Evolutionary conservation across 192 early-diverging fungal genomes (phyloP), one percentile per base, ranked within the genome.

Genomic region (Diversispora eburnea): DNA sequence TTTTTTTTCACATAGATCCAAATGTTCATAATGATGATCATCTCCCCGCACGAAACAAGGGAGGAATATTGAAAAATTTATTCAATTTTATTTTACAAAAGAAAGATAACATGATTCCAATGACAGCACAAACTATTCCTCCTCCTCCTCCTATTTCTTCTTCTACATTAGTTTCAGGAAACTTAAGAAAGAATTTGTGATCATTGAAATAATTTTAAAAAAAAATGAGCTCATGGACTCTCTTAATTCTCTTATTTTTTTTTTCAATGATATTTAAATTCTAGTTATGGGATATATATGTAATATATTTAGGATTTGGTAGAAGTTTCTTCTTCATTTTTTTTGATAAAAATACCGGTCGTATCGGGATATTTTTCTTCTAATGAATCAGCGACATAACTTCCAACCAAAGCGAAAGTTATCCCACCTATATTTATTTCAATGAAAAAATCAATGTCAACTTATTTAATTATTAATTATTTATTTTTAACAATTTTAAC

Each of bases 81-180:
- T n/a, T 73, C 1, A 73, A 58, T 51, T 51, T 73, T 33, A 39
- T 73, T 51, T 20, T 73, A 42, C 72, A 73, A 52, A 73, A 73
- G 45, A 73, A 73, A 25, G 60, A 64, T 52, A 47, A 62, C 4
- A 8, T 73, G 13, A 73, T 73, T 52, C 72, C 72, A 41, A 54
- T 55, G 51, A 42, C 22, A 22, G 39, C 72, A 5, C 3, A 58
- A 10, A 46, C 70, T 22, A 20, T 22, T 25, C 46, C 45, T 55
- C 8, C 41, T 15, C 4, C 41, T 39, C 17, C 68, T 25, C 12
- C 52, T 52, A 33, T 59, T 9, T 58, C 8, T 8, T 25, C 6
- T 8, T 19, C n/a, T 43, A n/a, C 43, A 63, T 63, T 63, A 43
- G 45, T 63, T 19, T 63, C 15, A 13, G 25, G 19, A 8, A 12